phyloP scores from a whole-genome alignment of 371 early-diverging fungal species.

The Syncephalastrum sp. region DNA sequence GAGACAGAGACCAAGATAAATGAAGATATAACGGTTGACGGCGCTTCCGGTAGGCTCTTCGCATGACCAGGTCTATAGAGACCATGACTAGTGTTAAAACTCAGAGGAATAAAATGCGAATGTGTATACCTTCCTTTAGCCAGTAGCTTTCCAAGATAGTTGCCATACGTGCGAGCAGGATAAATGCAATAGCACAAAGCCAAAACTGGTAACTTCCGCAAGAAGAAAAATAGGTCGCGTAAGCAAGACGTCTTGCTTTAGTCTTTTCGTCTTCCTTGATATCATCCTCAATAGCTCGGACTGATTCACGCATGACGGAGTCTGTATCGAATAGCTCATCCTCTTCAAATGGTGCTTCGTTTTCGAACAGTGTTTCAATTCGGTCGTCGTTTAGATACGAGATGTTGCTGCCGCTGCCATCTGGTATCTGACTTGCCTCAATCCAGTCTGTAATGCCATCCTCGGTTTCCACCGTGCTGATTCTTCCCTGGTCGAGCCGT shows the following conservation, averaged over 20 bases:
- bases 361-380: conserved; percentile 34
- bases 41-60: neutral
- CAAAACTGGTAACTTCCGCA: conserved; percentile 50
- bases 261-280: neutral
- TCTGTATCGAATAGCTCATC: conserved; percentile 38
- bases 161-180: conserved; percentile 30
- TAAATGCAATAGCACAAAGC: conserved; percentile 30
- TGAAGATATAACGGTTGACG: conserved; percentile 29
- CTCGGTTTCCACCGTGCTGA: conserved; percentile 6
- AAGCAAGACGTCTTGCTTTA: conserved; percentile 29
- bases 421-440: conserved; percentile 8
- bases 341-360: conserved; percentile 17
- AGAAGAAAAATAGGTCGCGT: conserved; percentile 41
- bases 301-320: conserved; percentile 35
- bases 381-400: conserved; percentile 16
- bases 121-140: conserved; percentile 47
- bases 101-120: neutral
- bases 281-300: conserved; percentile 20
- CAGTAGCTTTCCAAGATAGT: conserved; percentile 47
- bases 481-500: conserved; percentile 12
- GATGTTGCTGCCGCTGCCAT: neutral
- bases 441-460: conserved; percentile 11
- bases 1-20: conserved; percentile 35
- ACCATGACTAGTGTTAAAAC: neutral
- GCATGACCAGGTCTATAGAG: conserved; percentile 35